Conservation (phyloP, 2,329 filamentous ascomycete species). For the Diplodia scrobiculata region DNA sequence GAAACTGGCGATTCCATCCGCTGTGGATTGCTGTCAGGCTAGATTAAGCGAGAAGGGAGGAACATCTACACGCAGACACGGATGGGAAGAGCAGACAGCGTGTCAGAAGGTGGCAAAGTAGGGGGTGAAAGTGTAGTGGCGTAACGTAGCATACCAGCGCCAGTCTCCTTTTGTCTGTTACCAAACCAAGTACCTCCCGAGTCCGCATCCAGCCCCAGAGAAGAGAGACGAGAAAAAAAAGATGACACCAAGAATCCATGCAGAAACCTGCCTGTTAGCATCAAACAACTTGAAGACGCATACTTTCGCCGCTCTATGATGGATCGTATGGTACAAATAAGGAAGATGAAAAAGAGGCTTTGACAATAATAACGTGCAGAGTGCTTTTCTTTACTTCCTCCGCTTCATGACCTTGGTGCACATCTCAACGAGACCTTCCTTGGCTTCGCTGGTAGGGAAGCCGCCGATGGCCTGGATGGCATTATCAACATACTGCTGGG, state of each 20-base stretch:
- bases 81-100: background rate
- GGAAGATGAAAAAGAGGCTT: background rate
- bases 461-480: slow-evolving; percentile 79
- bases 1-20: background rate
- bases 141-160: background rate
- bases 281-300: background rate
- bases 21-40: background rate
- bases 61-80: background rate
- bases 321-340: slow-evolving; percentile 9
- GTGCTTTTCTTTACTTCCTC: slow-evolving; percentile 65
- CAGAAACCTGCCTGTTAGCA: background rate
- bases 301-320: slow-evolving; percentile 11
- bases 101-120: background rate
- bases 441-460: slow-evolving; percentile 94
- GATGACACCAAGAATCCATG: background rate
- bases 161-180: background rate
- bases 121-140: background rate
- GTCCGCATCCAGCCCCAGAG: background rate
- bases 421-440: slow-evolving; percentile 89
- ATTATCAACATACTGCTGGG: slow-evolving; percentile 85
- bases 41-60: background rate
- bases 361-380: no score
- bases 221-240: background rate
- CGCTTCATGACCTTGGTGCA: slow-evolving; percentile 87
- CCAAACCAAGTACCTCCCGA: background rate